Evolutionary conservation across 345 rosid species (phyloP).

Genomic region (Murraya koenigii): DNA sequence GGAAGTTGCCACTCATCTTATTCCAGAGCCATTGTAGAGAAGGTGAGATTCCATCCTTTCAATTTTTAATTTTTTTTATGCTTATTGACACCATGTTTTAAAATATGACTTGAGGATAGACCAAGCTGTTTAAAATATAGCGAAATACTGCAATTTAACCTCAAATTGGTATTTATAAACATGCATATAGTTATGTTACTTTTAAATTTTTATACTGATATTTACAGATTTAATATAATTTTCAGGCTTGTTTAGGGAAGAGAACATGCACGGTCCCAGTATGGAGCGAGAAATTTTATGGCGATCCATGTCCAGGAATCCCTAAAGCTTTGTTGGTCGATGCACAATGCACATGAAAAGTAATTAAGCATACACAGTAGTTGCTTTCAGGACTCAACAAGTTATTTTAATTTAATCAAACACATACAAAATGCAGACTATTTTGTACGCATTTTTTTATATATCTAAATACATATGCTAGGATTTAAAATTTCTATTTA

Average conservation of each 20-base stretch:
- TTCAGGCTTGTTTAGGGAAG: conserved; percentile 58
- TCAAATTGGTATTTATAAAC: no score
- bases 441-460: background rate
- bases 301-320: conserved; percentile 50
- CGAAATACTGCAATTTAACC: no score
- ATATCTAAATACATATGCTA: background rate
- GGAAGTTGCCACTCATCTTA: conserved; percentile 50
- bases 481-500: background rate
- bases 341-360: conserved; percentile 38
- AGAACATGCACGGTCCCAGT: conserved; percentile 42
- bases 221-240: background rate
- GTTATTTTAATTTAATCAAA: no score
- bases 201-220: background rate
- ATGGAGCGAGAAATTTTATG: conserved; percentile 35
- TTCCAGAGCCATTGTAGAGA: conserved; percentile 36
- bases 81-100: no score
- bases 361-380: background rate
- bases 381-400: background rate
- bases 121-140: no score
- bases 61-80: no score
- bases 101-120: no score
- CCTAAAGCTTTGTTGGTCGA: conserved; percentile 53
- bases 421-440: no score
- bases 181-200: no score
- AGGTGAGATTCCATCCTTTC: conserved; percentile 32